phyloP scores from a whole-genome alignment of 1,139 yeast species.

The Saccharomycopsis phalli region DNA sequence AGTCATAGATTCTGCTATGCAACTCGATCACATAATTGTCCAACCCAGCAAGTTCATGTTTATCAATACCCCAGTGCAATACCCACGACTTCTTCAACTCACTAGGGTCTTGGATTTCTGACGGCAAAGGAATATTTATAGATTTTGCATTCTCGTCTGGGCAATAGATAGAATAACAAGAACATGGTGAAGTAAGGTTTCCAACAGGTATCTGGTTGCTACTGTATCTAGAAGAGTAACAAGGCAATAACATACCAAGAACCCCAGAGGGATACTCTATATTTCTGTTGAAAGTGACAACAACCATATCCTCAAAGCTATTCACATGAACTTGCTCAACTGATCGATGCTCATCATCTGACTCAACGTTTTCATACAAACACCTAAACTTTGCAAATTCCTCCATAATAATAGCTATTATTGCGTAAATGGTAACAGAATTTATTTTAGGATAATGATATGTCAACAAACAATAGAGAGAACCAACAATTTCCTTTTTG shows the following conservation, averaged over 20 bases:
- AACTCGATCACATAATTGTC: slow-evolving; percentile 50
- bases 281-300: slow-evolving; percentile 3
- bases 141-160: slow-evolving; percentile 5
- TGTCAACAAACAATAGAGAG: slow-evolving; percentile 43
- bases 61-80: slow-evolving; percentile 58
- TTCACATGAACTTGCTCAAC: neutral
- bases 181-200: neutral
- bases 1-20: slow-evolving; percentile 72
- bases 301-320: slow-evolving; percentile 4
- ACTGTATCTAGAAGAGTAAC: slow-evolving; percentile 9
- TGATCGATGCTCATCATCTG: neutral
- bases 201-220: neutral
- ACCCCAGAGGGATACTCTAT: slow-evolving; percentile 11
- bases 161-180: slow-evolving; percentile 16
- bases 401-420: slow-evolving; percentile 1
- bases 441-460: slow-evolving; percentile 26
- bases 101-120: slow-evolving; percentile 4
- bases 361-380: slow-evolving; percentile 5
- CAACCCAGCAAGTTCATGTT: slow-evolving; percentile 46
- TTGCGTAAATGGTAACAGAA: slow-evolving; percentile 1
- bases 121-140: slow-evolving; percentile 2
- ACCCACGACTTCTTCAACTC: slow-evolving; percentile 50
- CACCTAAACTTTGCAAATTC: slow-evolving; percentile 1
- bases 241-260: slow-evolving; percentile 6
- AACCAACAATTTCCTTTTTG: slow-evolving; percentile 41